phyloP scores from a whole-genome alignment of 108 stramenopile species.

The Epithemia pelagica region DNA sequence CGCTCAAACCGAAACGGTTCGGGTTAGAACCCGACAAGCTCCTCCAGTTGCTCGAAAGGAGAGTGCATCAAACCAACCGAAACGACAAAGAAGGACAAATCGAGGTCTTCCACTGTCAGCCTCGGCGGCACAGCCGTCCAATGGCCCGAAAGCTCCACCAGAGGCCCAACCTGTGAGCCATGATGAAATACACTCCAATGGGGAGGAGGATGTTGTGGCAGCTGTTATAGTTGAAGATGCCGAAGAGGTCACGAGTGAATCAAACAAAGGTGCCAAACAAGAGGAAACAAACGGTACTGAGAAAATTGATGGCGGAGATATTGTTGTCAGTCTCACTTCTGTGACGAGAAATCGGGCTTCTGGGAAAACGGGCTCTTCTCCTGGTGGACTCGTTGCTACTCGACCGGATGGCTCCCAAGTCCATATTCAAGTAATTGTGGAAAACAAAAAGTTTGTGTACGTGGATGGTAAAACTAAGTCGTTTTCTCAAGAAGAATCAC shows the following conservation, averaged over 20 bases:
- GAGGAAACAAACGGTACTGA: too few species aligned
- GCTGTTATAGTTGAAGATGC: background rate
- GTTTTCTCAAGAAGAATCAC: too few species aligned
- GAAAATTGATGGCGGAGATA: too few species aligned
- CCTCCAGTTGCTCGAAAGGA: background rate
- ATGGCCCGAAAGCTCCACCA: background rate
- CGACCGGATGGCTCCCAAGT: background rate
- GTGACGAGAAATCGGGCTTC: background rate
- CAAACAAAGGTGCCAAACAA: background rate
- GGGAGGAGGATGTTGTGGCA: background rate
- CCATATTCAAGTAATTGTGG: background rate
- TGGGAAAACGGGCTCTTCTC: background rate
- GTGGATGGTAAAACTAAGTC: background rate
- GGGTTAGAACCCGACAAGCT: background rate
- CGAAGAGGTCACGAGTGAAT: background rate
- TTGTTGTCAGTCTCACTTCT: background rate
- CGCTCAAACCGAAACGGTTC: background rate
- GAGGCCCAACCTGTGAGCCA: background rate
- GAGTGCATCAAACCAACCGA: background rate
- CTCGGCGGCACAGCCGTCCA: background rate
- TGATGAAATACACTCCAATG: background rate
- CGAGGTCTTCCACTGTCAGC: background rate
- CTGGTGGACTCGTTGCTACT: background rate
- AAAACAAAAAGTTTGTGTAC: background rate
- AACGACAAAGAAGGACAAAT: background rate